A percentile compares a stretch with the other conserved stretches of the same genome.
These are phyloP conservation scores for Arthrobotrys sphaeroides DNA, from an alignment of 2,329 filamentous ascomycete species.

Conservation along the genomic window DNA sequence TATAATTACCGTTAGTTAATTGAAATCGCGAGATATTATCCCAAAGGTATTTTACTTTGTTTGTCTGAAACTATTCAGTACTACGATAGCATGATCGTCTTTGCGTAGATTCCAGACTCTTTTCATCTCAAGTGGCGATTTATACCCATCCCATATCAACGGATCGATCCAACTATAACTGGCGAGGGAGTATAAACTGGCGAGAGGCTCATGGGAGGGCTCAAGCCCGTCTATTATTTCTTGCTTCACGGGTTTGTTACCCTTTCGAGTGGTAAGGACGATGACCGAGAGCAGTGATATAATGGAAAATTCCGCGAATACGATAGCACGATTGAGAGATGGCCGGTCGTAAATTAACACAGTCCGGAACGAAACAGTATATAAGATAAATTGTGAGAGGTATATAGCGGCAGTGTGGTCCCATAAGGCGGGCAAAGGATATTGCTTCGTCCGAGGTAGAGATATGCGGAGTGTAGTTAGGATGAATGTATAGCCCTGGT, in stretches of 20 bases:
- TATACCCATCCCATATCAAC: constrained; percentile 89
- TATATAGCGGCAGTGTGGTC: constrained; percentile 92
- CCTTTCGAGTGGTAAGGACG: constrained; percentile 83
- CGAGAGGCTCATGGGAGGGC: constrained; percentile 84
- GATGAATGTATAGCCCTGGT: constrained; percentile 73
- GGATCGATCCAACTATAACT: constrained; percentile 92
- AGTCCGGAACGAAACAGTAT: constrained; percentile 81
- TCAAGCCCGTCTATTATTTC: constrained; percentile 90
- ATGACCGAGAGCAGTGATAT: constrained; percentile 78
- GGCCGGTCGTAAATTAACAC: constrained; percentile 80
- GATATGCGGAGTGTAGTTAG: constrained; percentile 76
- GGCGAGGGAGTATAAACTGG: constrained; percentile 85
- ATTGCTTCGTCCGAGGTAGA: constrained; percentile 69
- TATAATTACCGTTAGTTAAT: constrained; percentile 22
- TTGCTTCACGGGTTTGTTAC: constrained; percentile 86
- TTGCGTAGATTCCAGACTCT: constrained; percentile 92
- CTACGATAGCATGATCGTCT: constrained; percentile 83
- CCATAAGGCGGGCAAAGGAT: constrained; percentile 80
- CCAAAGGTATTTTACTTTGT: constrained; percentile 66
- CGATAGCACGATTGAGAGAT: constrained; percentile 70
- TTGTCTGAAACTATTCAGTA: constrained; percentile 84
- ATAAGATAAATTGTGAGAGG: constrained; percentile 80
- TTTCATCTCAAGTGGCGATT: constrained; percentile 79
- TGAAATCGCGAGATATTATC: neutral
- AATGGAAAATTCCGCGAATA: constrained; percentile 78